A percentile compares a stretch with the other conserved stretches of the same genome.
These are phyloP conservation scores for Skeletonema costatum DNA, from an alignment of 108 stramenopile species.

Conservation along the genomic window DNA sequence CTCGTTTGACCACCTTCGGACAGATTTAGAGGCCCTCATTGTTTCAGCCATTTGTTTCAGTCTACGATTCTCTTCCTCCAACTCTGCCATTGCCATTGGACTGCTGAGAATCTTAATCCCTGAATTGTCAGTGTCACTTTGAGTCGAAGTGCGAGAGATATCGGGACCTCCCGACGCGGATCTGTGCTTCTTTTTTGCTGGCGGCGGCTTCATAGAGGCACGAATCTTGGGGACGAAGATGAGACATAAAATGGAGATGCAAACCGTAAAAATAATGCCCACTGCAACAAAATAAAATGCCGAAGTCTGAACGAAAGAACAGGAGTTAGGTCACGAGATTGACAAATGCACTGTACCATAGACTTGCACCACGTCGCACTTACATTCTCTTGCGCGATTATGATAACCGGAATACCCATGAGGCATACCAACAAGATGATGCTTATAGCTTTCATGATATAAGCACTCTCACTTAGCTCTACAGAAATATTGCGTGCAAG, in stretches of 20 bases:
- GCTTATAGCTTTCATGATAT: constrained; percentile 25
- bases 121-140: neutral
- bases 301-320: neutral
- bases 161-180: neutral
- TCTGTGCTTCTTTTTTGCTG: neutral
- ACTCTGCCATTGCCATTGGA: neutral
- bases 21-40: neutral
- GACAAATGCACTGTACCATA: neutral
- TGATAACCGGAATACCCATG: constrained; percentile 23
- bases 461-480: constrained; percentile 33
- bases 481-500: constrained; percentile 38
- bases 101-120: neutral
- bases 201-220: neutral
- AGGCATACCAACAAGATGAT: constrained; percentile 15
- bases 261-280: constrained; percentile 3
- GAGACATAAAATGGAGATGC: constrained; percentile 2
- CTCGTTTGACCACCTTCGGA: neutral
- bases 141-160: neutral
- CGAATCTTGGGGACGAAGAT: constrained; percentile 10
- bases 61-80: neutral
- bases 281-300: constrained; percentile 3
- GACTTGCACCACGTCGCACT: neutral
- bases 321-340: neutral
- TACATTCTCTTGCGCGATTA: constrained; percentile 10
- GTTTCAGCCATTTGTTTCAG: neutral